Conservation (phyloP, 2,329 filamentous ascomycete species). For the Phialocephala sp. region DNA sequence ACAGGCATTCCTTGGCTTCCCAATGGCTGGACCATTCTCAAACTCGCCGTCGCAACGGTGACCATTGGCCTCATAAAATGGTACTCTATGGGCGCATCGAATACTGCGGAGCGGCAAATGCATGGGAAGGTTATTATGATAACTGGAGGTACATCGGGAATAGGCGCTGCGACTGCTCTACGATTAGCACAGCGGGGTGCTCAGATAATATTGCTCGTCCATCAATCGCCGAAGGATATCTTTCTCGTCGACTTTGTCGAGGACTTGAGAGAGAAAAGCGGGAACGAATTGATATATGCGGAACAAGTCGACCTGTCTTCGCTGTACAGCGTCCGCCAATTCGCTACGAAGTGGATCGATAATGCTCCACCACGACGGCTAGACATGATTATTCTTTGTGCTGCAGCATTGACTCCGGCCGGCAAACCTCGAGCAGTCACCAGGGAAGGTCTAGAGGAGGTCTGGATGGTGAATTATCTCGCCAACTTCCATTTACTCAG, state of each 20-base stretch:
- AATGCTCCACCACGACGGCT: conserved; percentile 87
- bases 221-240: conserved; percentile 78
- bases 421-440: conserved; percentile 67
- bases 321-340: conserved; percentile 87
- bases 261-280: conserved; percentile 76
- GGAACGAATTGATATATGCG: conserved; percentile 89
- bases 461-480: conserved; percentile 94
- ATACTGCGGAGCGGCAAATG: conserved; percentile 80
- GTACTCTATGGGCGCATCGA: conserved; percentile 78
- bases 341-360: conserved; percentile 98
- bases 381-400: conserved; percentile 91
- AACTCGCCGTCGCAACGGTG: conserved; percentile 58
- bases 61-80: conserved; percentile 67
- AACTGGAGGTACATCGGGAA: conserved; percentile 91
- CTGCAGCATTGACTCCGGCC: conserved; percentile 74
- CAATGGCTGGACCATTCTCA: conserved; percentile 54
- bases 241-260: conserved; percentile 94
- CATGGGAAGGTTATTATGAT: conserved; percentile 94
- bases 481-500: conserved; percentile 94
- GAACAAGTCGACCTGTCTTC: conserved; percentile 91
- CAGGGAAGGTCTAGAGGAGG: conserved; percentile 81
- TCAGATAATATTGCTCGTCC: conserved; percentile 89
- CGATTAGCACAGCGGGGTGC: conserved; percentile 82
- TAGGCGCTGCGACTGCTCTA: conserved; percentile 78
- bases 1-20: conserved; percentile 34